Percentiles rank a stretch among this genome's conserved stretches.
These are phyloP conservation scores for Dittrichia graveolens DNA, from an alignment of 129 eudicot species.

Conservation along the genomic window DNA sequence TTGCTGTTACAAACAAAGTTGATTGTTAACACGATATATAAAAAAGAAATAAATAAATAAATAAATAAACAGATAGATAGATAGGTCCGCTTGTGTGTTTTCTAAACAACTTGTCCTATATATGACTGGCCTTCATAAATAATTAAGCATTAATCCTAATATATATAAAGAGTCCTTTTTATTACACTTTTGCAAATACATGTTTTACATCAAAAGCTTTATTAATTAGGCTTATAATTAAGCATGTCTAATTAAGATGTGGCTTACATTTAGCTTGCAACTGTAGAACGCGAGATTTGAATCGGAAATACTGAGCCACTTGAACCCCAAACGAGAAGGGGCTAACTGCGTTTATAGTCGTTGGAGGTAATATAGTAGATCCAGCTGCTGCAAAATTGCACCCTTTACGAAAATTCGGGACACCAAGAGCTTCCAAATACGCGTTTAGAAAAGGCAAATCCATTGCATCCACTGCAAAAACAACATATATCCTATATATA, in stretches of 20 bases:
- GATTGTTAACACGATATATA: slow-evolving; percentile 4
- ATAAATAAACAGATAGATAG: too few relatives aligned
- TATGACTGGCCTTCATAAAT: too few relatives aligned
- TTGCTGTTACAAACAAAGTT: slow-evolving; percentile 43
- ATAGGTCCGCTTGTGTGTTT: too few relatives aligned
- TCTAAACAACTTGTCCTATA: too few relatives aligned
- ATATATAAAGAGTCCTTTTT: too few relatives aligned
- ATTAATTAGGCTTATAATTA: too few relatives aligned
- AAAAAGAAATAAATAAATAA: too few relatives aligned
- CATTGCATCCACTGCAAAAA: slow-evolving; percentile 78
- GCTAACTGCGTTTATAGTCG: slow-evolving; percentile 53
- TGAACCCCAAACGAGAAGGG: slow-evolving; percentile 88
- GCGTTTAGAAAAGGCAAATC: slow-evolving; percentile 79
- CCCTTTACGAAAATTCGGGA: slow-evolving; percentile 70
- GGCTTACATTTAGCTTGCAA: slow-evolving; percentile 52
- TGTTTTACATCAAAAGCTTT: too few relatives aligned
- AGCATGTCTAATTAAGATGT: background rate
- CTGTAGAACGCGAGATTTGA: slow-evolving; percentile 64
- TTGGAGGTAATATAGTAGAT: slow-evolving; percentile 71
- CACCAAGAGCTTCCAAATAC: slow-evolving; percentile 73
- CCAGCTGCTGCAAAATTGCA: slow-evolving; percentile 90
- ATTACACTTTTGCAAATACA: too few relatives aligned
- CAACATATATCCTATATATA: background rate
- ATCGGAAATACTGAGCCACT: slow-evolving; percentile 83
- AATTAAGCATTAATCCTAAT: too few relatives aligned